Percentiles rank a stretch among this genome's conserved stretches.
phyloP scores from a whole-genome alignment of 2,329 filamentous ascomycete species.

The Sporothrix brasiliensis region DNA sequence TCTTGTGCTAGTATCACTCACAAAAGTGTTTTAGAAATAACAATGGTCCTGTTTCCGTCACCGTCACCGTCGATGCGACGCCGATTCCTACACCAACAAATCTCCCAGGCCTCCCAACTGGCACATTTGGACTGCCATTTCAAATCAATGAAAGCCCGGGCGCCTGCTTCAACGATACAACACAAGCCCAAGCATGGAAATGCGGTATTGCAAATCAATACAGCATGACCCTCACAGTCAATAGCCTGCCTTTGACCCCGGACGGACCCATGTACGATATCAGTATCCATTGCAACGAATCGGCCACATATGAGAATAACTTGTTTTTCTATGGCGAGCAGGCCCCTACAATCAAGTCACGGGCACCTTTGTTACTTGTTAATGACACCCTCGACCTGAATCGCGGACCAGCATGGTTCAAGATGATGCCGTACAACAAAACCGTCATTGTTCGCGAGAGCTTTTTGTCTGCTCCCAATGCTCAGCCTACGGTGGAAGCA shows the following conservation, averaged over 20 bases:
- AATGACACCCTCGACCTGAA: conserved; percentile 54
- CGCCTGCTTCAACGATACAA: conserved; percentile 60
- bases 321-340: conserved; percentile 59
- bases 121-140: conserved; percentile 60
- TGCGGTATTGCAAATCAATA: conserved; percentile 58
- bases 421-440: conserved; percentile 57
- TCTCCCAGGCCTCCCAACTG: conserved; percentile 57
- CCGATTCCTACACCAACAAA: conserved; percentile 56
- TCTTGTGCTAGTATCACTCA: neutral
- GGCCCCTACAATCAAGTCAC: conserved; percentile 50
- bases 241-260: conserved; percentile 39
- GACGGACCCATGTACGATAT: conserved; percentile 46
- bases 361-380: conserved; percentile 52
- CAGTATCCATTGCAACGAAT: conserved; percentile 46
- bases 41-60: conserved; percentile 37
- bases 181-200: conserved; percentile 63
- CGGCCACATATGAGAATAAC: conserved; percentile 43
- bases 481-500: conserved; percentile 25
- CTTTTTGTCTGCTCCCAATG: conserved; percentile 40
- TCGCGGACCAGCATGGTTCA: conserved; percentile 59
- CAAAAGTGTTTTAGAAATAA: conserved; percentile 7
- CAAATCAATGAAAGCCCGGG: conserved; percentile 54
- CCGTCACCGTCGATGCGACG: conserved; percentile 53
- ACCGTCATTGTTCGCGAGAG: conserved; percentile 56
- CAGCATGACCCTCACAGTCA: conserved; percentile 47